A percentile compares a stretch with the other conserved stretches of the same genome.
Conservation (phyloP, 202 grass and related monocot genomes). For the Setaria viridis region DNA sequence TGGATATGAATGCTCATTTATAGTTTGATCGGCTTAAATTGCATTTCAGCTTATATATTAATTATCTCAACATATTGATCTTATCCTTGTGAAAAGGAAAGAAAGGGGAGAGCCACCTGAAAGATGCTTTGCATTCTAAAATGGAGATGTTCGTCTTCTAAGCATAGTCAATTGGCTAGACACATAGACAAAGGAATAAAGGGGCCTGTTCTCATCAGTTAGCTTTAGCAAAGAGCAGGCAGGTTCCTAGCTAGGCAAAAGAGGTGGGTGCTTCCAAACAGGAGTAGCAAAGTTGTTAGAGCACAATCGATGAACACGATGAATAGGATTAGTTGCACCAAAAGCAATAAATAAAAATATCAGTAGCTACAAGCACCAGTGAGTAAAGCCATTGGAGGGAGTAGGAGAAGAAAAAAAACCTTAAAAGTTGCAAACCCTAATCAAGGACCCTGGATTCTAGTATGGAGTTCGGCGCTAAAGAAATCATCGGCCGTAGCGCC, state of each 20-base stretch:
- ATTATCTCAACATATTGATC: background rate
- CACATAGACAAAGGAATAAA: conserved; percentile 29
- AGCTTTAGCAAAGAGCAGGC: conserved; percentile 24
- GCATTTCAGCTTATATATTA: background rate
- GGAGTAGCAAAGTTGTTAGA: conserved; percentile 11
- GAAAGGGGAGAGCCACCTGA: conserved; percentile 29
- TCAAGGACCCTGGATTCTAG: conserved; percentile 42
- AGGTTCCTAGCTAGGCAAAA: conserved; percentile 35
- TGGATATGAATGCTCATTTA: background rate
- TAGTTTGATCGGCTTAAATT: background rate
- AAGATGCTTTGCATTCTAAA: conserved; percentile 33
- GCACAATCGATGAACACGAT: background rate
- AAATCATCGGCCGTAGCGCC: conserved; percentile 39
- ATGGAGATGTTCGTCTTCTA: conserved; percentile 8
- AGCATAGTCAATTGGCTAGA: conserved; percentile 35
- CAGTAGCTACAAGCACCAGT: background rate
- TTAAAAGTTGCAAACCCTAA: conserved; percentile 55
- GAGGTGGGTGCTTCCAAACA: conserved; percentile 16
- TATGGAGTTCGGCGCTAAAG: conserved; percentile 28
- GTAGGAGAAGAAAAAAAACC: conserved; percentile 14
- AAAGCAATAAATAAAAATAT: conserved; percentile 26
- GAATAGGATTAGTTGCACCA: conserved; percentile 20
- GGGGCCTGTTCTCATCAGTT: background rate
- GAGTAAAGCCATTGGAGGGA: background rate
- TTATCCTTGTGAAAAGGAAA: conserved; percentile 29